These are phyloP conservation scores for Ceratocystis lukuohia DNA, from an alignment of 2,329 filamentous ascomycete genomes.

Conservation along the genomic window DNA sequence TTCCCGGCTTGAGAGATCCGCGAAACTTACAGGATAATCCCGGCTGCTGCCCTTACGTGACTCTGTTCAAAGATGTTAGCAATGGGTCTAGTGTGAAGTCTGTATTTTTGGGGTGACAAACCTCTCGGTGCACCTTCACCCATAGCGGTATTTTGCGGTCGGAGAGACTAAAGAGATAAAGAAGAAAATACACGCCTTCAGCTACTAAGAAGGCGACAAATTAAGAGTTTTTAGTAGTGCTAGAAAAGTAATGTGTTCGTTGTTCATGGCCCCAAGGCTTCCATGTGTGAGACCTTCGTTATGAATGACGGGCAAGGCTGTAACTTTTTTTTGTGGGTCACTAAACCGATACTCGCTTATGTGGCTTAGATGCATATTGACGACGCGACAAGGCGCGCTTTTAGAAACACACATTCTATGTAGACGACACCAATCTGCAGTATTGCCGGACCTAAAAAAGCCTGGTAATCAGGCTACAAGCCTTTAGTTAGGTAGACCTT, in stretches of 20 bases:
- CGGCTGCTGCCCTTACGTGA: constrained; percentile 36
- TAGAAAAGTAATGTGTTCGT: background rate
- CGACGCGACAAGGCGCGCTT: constrained; percentile 12
- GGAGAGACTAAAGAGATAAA: background rate
- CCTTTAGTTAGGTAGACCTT: constrained; percentile 7
- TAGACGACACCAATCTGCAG: background rate
- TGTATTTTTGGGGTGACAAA: constrained; percentile 6
- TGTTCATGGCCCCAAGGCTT: background rate
- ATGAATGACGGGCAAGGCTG: constrained; percentile 17
- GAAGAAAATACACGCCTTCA: background rate
- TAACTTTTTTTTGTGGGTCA: constrained; percentile 19
- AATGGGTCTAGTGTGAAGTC: background rate
- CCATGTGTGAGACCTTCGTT: background rate
- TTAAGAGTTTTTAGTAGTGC: background rate
- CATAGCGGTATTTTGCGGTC: constrained; percentile 38
- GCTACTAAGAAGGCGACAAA: background rate
- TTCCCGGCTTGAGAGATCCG: background rate
- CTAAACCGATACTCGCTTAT: constrained; percentile 7
- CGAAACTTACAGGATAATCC: constrained; percentile 39
- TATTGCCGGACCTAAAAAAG: background rate
- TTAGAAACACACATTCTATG: background rate
- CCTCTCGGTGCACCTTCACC: constrained; percentile 43
- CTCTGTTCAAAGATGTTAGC: constrained; percentile 26
- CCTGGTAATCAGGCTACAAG: background rate
- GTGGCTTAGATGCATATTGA: constrained; percentile 10